These are phyloP conservation scores for Heterobasidion irregulare DNA, from an alignment of 1,284 basidiomycete species.

Conservation along the genomic window DNA sequence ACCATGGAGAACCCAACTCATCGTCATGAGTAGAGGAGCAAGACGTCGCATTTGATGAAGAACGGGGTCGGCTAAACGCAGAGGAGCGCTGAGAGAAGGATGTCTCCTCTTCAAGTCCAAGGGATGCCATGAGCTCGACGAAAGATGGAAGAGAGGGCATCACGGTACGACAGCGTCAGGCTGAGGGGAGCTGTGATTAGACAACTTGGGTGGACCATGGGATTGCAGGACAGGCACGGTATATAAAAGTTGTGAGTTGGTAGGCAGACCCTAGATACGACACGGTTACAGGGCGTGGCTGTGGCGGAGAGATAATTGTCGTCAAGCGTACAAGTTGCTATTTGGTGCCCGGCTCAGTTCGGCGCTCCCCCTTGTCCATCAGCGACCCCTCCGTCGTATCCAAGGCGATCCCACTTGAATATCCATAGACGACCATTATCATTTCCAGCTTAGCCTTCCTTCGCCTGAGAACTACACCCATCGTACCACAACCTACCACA, in stretches of 20 bases:
- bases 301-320: constrained; percentile 8
- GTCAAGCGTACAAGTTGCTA: constrained; percentile 9
- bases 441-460: background rate
- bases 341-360: constrained; percentile 7
- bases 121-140: constrained; percentile 73
- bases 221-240: constrained; percentile 1
- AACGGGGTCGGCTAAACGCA: constrained; percentile 20
- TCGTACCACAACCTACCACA: too few species aligned
- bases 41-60: constrained; percentile 11
- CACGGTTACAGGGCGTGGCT: constrained; percentile 7
- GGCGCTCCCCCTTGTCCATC: constrained; percentile 6
- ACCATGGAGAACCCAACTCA: constrained; percentile 4
- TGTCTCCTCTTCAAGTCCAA: constrained; percentile 50
- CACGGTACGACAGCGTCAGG: constrained; percentile 3
- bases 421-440: background rate
- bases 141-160: constrained; percentile 75
- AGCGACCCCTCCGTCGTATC: background rate
- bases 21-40: constrained; percentile 7
- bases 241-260: constrained; percentile 8
- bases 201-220: constrained; percentile 9
- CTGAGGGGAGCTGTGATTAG: constrained; percentile 7
- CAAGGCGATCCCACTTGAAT: background rate
- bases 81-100: constrained; percentile 20
- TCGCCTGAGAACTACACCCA: too few species aligned
- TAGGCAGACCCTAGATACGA: constrained; percentile 1